Percentiles rank a stretch among this genome's conserved stretches.
phyloP scores from a whole-genome alignment of 2,329 filamentous ascomycete genomes.

The Aspergillus carbonarius region DNA sequence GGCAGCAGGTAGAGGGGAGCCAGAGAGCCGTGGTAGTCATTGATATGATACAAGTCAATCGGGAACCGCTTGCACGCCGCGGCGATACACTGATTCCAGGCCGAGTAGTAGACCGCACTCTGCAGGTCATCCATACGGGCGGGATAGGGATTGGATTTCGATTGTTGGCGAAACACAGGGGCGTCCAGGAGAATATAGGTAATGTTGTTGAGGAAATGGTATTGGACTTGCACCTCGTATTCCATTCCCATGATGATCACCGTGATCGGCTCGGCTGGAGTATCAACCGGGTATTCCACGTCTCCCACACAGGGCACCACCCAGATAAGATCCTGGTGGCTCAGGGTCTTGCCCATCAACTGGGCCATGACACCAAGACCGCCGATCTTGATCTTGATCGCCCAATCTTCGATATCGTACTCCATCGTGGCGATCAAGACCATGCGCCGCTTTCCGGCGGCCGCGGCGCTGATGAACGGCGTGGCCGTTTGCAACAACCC shows the following conservation, averaged over 20 bases:
- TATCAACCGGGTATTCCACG: constrained; percentile 61
- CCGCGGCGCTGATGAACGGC: constrained; percentile 25
- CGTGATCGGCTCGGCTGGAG: constrained; percentile 58
- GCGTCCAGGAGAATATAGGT: constrained; percentile 67
- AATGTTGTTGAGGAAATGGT: constrained; percentile 62
- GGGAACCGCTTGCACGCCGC: constrained; percentile 61
- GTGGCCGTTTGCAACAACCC: constrained; percentile 34
- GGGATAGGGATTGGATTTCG: constrained; percentile 62
- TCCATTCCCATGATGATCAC: constrained; percentile 60
- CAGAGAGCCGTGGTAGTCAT: constrained; percentile 62
- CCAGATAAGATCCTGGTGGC: constrained; percentile 64
- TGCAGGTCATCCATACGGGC: constrained; percentile 67
- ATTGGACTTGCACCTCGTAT: constrained; percentile 63
- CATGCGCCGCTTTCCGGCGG: constrained; percentile 44
- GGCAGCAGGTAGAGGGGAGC: constrained; percentile 66
- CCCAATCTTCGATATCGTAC: constrained; percentile 69
- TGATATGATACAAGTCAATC: constrained; percentile 64
- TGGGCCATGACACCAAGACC: constrained; percentile 69
- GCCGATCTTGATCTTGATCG: constrained; percentile 69
- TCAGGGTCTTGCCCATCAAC: constrained; percentile 64
- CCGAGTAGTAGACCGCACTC: constrained; percentile 65
- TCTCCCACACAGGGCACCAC: constrained; percentile 61
- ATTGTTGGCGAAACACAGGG: constrained; percentile 64
- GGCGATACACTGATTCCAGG: constrained; percentile 68
- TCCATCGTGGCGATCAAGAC: constrained; percentile 69